Conservation (phyloP, 768 basidiomycete species). For the Podaxis pistillaris region DNA sequence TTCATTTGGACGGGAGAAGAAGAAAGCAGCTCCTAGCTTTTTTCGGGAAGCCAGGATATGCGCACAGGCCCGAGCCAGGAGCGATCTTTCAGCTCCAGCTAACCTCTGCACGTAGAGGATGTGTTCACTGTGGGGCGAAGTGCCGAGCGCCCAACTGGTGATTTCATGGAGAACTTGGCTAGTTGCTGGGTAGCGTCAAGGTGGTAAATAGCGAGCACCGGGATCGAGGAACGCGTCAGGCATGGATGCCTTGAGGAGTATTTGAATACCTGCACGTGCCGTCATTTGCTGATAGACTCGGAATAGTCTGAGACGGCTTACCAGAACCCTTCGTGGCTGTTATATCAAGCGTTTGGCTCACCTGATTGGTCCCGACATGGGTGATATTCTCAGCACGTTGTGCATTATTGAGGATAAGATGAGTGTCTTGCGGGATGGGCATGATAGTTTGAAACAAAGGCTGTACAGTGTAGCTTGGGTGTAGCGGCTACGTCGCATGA, state of each 20-base stretch:
- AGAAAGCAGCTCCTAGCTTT: not conserved
- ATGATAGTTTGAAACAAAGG: too few relatives aligned
- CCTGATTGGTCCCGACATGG: too few relatives aligned
- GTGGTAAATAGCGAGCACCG: not conserved
- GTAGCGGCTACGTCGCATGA: too few relatives aligned
- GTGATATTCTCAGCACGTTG: too few relatives aligned
- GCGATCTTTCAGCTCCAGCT: not conserved
- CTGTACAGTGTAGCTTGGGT: too few relatives aligned
- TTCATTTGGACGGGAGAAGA: not conserved
- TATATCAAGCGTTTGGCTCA: too few relatives aligned
- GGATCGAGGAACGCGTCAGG: not conserved
- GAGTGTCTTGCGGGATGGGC: too few relatives aligned
- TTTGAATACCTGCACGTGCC: not conserved
- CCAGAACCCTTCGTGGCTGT: too few relatives aligned
- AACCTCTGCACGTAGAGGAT: not conserved
- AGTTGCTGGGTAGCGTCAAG: not conserved
- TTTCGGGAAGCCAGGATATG: not conserved
- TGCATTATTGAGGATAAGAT: too few relatives aligned
- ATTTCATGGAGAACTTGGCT: not conserved
- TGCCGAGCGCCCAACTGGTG: not conserved
- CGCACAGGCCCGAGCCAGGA: not conserved
- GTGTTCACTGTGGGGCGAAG: not conserved
- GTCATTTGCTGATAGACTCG: too few relatives aligned
- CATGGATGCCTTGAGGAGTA: not conserved
- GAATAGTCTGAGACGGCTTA: too few relatives aligned